Evolutionary conservation across 1,284 basidiomycete species (phyloP).

Genomic region (Trametes versicolor): DNA sequence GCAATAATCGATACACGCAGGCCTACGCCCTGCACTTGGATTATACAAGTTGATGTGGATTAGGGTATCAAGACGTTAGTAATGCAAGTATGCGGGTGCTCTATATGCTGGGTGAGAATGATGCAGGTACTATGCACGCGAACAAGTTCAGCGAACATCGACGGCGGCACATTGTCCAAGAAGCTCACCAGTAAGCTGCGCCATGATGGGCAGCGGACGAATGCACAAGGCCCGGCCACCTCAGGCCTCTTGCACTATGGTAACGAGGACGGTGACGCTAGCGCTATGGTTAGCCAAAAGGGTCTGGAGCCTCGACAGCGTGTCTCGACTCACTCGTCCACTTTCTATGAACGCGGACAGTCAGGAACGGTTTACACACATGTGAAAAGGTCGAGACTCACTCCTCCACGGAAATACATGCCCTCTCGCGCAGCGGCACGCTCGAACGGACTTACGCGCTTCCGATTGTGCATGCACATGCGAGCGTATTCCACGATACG

Average conservation of each 20-base stretch:
- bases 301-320: neutral
- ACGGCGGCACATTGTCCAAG: neutral
- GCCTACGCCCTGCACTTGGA: slow-evolving; percentile 16
- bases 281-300: slow-evolving; percentile 18
- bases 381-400: slow-evolving; percentile 50
- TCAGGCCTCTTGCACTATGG: slow-evolving; percentile 59
- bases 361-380: slow-evolving; percentile 25
- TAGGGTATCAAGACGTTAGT: slow-evolving; percentile 28
- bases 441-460: slow-evolving; percentile 75
- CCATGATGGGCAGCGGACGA: neutral
- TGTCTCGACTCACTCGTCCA: slow-evolving; percentile 66
- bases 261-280: slow-evolving; percentile 70
- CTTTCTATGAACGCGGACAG: slow-evolving; percentile 52
- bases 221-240: neutral
- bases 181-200: neutral
- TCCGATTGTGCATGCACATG: slow-evolving; percentile 71
- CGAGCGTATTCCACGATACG: slow-evolving; percentile 75
- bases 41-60: slow-evolving; percentile 29
- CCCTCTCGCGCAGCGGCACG: slow-evolving; percentile 70
- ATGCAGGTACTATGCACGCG: neutral
- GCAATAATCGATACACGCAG: no score
- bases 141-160: neutral
- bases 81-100: slow-evolving; percentile 25
- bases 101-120: neutral
- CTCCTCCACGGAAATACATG: slow-evolving; percentile 74